Evolutionary conservation across 495 filamentous ascomycete species (phyloP).

Genomic region (Lindgomyces ingoldianus): DNA sequence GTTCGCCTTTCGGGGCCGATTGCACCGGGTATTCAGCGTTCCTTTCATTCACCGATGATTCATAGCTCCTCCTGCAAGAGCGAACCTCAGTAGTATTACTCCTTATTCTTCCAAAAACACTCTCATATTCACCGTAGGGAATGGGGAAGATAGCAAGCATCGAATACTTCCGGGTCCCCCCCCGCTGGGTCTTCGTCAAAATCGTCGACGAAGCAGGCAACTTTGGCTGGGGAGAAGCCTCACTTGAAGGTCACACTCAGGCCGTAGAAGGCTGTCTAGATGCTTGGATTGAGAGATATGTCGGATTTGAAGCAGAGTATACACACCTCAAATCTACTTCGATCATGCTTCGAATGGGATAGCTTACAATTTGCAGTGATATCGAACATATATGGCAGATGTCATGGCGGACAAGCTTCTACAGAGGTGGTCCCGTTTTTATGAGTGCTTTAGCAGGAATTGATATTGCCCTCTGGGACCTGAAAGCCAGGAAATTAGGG

Average conservation of each 20-base stretch:
- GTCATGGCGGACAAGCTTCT: conserved; percentile 68
- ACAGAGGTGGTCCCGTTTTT: conserved; percentile 80
- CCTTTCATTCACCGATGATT: not conserved
- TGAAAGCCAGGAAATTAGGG: conserved; percentile 62
- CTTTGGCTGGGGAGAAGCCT: conserved; percentile 78
- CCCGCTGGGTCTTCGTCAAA: conserved; percentile 81
- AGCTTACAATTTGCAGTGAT: conserved; percentile 53
- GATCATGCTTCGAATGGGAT: not conserved
- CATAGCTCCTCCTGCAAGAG: not conserved
- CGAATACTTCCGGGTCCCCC: conserved; percentile 73
- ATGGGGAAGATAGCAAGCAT: conserved; percentile 71
- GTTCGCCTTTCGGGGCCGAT: not conserved
- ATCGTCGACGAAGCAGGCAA: conserved; percentile 64
- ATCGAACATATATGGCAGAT: conserved; percentile 83
- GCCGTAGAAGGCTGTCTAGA: conserved; percentile 75
- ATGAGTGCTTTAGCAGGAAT: conserved; percentile 79
- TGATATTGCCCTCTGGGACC: conserved; percentile 82
- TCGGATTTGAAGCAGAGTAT: conserved; percentile 73
- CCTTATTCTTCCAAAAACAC: not conserved
- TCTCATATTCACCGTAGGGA: not conserved
- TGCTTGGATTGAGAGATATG: conserved; percentile 62
- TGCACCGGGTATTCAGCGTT: not conserved
- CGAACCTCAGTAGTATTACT: no score
- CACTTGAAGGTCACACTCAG: conserved; percentile 73
- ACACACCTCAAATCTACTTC: conserved; percentile 24